Evolutionary conservation across 2,329 filamentous ascomycete genomes (phyloP).

Genomic region (Claviceps lovelessii): DNA sequence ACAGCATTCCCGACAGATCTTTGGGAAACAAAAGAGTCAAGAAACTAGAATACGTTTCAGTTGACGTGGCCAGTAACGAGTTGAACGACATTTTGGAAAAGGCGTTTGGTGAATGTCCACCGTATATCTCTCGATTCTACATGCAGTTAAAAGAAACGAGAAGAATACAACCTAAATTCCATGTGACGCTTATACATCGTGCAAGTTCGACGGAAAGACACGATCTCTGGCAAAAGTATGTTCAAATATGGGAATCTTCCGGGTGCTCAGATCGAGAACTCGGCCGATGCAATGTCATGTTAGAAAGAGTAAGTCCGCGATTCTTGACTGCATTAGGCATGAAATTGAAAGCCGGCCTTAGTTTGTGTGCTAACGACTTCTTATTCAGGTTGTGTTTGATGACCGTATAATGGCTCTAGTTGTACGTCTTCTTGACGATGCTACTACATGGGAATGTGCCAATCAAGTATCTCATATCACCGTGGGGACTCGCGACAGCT

Average conservation of each 20-base stretch:
- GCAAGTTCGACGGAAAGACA: conserved; percentile 44
- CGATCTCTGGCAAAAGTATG: conserved; percentile 64
- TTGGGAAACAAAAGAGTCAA: conserved; percentile 24
- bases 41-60: conserved; percentile 43
- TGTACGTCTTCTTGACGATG: conserved; percentile 51
- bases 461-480: conserved; percentile 82
- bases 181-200: conserved; percentile 86
- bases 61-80: conserved; percentile 29
- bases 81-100: conserved; percentile 47
- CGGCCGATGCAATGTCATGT: conserved; percentile 48
- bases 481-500: conserved; percentile 59
- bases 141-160: conserved; percentile 56
- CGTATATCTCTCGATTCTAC: conserved; percentile 46
- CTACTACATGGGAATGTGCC: conserved; percentile 48
- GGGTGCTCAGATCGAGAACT: conserved; percentile 25
- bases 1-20: conserved; percentile 48
- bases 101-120: conserved; percentile 44
- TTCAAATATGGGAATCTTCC: conserved; percentile 36
- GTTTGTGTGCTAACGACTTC: not conserved
- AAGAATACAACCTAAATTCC: conserved; percentile 73
- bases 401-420: conserved; percentile 82
- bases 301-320: conserved; percentile 38
- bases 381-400: conserved; percentile 58
- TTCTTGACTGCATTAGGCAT: not conserved
- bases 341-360: not conserved